Base-by-base conservation (phyloP, 2,329 filamentous ascomycete species). In the Verticillium longisporum region DNA sequence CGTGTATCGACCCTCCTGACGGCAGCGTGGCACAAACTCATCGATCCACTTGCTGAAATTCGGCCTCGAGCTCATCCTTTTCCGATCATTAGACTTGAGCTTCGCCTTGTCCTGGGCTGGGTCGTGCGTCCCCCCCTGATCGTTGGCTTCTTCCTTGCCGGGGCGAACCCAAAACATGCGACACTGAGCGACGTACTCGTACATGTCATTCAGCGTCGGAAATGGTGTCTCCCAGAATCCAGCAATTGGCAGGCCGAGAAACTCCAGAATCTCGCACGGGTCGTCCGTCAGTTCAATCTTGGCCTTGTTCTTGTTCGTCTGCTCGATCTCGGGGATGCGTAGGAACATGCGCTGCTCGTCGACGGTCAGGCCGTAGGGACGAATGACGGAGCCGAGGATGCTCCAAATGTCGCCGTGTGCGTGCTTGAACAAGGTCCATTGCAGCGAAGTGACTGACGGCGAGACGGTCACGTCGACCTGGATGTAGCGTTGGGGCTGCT, bases 361-460 rank as follows among this genome's bases (percentile, higher is more conserved):
- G 31, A 85, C 75, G 0, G 84, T 89, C 7, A 95, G 80, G 1
- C 90, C 90, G 38, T 85, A 82, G 0, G 81, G 82, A 0, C 87
- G 81, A 63, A 91, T 84, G 9, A 80, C 83, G 18, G 86, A 78
- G 5, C 89, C 88, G 0, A 94, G 70, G 9, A 86, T 70, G 62
- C 84, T 88, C 80, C 87, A 87, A 0, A 86, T 61, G 66, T 94
- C 90, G n/a, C 89, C 88, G 66, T 94, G 90, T 0, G 84, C 82
- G 45, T 88, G 80, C 65, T 85, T 85, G 74, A 92, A 92, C 3
- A 84, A 72, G 41, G 80, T 78, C 89, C 90, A 94, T 34, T 79
- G 76, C 64, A 83, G 79, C 59, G 72, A 67, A 14, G 74, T 69
- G 0, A 74, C 64, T 1, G 72, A 75, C 1, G 68, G 66, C 61